Evolutionary conservation across 2,329 filamentous ascomycete genomes (phyloP).

Genomic region (Exophiala aquamarina): DNA sequence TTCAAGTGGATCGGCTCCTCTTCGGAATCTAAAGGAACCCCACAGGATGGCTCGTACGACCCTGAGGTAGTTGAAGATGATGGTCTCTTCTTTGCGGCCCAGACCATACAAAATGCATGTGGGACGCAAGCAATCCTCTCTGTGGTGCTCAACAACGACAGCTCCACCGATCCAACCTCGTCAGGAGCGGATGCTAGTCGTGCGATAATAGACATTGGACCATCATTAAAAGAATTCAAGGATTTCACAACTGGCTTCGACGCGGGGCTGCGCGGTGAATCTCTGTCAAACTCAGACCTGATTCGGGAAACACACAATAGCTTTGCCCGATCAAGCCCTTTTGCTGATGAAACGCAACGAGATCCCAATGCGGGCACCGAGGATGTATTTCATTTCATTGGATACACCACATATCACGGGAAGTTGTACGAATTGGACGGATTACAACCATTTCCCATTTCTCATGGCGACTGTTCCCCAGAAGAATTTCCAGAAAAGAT

Average conservation of each 20-base stretch:
- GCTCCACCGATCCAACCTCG: conserved; percentile 32
- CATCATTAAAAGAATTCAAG: conserved; percentile 72
- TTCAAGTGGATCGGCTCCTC: conserved; percentile 74
- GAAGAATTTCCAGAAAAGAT: conserved; percentile 76
- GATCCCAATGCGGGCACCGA: conserved; percentile 70
- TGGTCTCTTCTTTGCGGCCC: conserved; percentile 77
- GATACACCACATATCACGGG: conserved; percentile 79
- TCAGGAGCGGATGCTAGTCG: conserved; percentile 23
- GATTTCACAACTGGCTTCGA: conserved; percentile 86
- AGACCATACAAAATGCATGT: conserved; percentile 98
- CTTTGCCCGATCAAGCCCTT: conserved; percentile 84
- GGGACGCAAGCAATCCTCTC: conserved; percentile 93
- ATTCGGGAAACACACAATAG: conserved; percentile 84
- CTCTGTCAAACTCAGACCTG: conserved; percentile 67
- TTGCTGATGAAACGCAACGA: conserved; percentile 84
- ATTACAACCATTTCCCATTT: conserved; percentile 87
- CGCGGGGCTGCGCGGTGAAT: conserved; percentile 69
- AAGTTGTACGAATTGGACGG: conserved; percentile 93
- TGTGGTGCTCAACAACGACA: conserved; percentile 82
- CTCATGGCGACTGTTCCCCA: conserved; percentile 72
- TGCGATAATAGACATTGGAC: conserved; percentile 65
- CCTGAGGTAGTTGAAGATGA: conserved; percentile 65
- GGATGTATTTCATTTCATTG: conserved; percentile 97
- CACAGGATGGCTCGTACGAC: conserved; percentile 81
- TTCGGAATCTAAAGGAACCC: conserved; percentile 65